phyloP scores from a whole-genome alignment of 2,329 filamentous ascomycete species.

The Fusarium protoensiforme region DNA sequence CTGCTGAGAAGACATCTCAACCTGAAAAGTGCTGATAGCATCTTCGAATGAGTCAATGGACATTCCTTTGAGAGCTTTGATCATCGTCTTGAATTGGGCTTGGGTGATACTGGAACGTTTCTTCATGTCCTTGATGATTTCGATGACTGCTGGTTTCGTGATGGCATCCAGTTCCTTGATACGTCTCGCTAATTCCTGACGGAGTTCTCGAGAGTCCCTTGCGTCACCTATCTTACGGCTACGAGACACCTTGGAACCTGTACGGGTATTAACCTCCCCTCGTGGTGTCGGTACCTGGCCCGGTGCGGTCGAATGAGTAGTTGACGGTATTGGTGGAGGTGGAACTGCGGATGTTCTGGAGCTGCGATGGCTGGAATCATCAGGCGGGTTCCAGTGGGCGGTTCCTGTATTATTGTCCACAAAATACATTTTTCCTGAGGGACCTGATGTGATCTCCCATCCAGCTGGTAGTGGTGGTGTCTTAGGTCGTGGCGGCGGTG shows the following conservation, averaged over 20 bases:
- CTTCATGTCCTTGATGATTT: background rate
- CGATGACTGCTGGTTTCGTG: background rate
- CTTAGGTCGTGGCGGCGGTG: background rate
- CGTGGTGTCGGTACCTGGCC: background rate
- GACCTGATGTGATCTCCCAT: background rate
- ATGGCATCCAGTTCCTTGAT: background rate
- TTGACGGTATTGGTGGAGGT: background rate
- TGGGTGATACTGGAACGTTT: background rate
- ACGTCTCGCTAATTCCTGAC: background rate
- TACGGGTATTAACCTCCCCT: background rate
- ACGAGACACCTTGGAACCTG: accelerated
- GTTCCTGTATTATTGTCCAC: background rate
- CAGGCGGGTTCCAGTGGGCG: background rate
- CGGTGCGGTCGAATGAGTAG: background rate
- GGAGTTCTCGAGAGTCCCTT: background rate
- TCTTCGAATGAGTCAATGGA: background rate
- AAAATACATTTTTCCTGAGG: background rate
- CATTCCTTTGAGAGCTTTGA: background rate
- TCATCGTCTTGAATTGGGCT: background rate
- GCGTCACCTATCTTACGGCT: background rate
- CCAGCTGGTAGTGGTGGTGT: background rate
- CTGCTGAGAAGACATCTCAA: background rate
- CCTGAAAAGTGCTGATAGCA: background rate
- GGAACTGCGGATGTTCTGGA: background rate
- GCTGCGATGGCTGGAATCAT: background rate